These are phyloP conservation scores for Volvariella volvacea DNA, from an alignment of 1,284 basidiomycete genomes.

Conservation along the genomic window DNA sequence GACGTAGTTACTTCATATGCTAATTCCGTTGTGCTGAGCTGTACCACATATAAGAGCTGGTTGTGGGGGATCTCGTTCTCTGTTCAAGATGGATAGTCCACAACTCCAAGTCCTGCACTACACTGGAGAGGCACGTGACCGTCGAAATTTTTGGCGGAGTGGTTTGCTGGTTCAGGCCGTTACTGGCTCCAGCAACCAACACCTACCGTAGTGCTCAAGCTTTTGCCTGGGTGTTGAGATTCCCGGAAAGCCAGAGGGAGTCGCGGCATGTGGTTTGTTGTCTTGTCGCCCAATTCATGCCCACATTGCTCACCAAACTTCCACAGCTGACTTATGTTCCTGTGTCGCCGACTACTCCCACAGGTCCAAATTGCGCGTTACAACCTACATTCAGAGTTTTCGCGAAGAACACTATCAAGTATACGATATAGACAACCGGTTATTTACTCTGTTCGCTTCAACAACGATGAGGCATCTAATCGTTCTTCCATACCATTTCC, in stretches of 20 bases:
- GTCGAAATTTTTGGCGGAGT: too few relatives aligned
- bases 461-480: background rate
- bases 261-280: slow-evolving; percentile 46
- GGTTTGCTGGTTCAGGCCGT: too few relatives aligned
- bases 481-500: background rate
- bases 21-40: too few relatives aligned
- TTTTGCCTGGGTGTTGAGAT: slow-evolving; percentile 11
- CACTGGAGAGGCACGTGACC: too few relatives aligned
- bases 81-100: too few relatives aligned
- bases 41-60: too few relatives aligned
- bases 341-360: slow-evolving; percentile 43
- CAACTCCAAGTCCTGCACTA: too few relatives aligned
- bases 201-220: too few relatives aligned
- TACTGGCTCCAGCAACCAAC: too few relatives aligned
- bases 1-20: too few relatives aligned
- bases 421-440: background rate
- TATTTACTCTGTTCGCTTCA: background rate
- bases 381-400: slow-evolving; percentile 14
- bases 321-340: slow-evolving; percentile 52
- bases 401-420: slow-evolving; percentile 11
- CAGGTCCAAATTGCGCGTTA: slow-evolving; percentile 27
- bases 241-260: slow-evolving; percentile 10
- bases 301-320: slow-evolving; percentile 3
- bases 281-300: background rate
- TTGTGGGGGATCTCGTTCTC: too few relatives aligned